Conservation (phyloP, 1,284 basidiomycete genomes). For the Leccinum angustisporum region DNA sequence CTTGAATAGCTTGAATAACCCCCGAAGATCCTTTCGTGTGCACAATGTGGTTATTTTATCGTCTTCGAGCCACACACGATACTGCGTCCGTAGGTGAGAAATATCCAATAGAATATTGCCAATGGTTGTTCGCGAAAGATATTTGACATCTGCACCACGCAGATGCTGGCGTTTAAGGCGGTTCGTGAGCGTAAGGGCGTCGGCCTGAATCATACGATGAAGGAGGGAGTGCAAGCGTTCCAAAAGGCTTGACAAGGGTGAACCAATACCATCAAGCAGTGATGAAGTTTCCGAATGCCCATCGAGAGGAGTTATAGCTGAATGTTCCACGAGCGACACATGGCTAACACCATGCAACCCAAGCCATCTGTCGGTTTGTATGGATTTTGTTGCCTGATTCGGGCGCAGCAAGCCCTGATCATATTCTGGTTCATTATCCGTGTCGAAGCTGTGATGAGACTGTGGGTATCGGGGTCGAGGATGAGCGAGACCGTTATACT, state of each 20-base stretch:
- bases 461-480: constrained; percentile 38
- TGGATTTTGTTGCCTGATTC: constrained; percentile 56
- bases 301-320: constrained; percentile 51
- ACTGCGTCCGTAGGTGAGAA: constrained; percentile 69
- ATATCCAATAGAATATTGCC: constrained; percentile 75
- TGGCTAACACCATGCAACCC: constrained; percentile 35
- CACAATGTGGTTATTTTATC: constrained; percentile 65
- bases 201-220: constrained; percentile 74
- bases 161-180: constrained; percentile 91
- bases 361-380: constrained; percentile 67
- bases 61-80: constrained; percentile 72
- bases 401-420: constrained; percentile 36
- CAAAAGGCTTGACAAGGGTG: constrained; percentile 61
- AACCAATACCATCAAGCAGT: constrained; percentile 50
- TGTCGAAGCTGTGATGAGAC: constrained; percentile 47
- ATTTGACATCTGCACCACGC: constrained; percentile 81
- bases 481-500: constrained; percentile 42
- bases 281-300: constrained; percentile 70
- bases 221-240: constrained; percentile 73
- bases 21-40: constrained; percentile 80
- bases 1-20: constrained; percentile 82
- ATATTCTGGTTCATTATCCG: constrained; percentile 44
- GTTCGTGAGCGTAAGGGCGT: constrained; percentile 85
- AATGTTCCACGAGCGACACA: constrained; percentile 39
- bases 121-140: constrained; percentile 85